Percentiles rank a stretch among this genome's conserved stretches.
Evolutionary conservation across 108 stramenopile genomes (phyloP).

Genomic region (Craspedostauros australis): DNA sequence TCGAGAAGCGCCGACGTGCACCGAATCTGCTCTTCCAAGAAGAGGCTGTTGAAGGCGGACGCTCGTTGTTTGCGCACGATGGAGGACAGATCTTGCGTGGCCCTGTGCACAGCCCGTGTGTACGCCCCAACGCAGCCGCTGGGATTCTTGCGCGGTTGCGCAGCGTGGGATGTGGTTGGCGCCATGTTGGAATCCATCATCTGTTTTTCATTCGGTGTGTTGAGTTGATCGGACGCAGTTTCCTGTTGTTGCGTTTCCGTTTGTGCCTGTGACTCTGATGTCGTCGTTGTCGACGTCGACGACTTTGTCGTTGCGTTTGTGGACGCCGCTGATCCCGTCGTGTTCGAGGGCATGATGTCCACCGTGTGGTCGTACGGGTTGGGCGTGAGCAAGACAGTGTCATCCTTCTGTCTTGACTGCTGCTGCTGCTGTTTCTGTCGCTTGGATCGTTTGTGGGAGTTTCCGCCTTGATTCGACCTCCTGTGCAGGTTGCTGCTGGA

Average conservation of each 20-base stretch:
- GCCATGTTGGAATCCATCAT: slow-evolving; percentile 8
- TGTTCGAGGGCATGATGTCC: no score
- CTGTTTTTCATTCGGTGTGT: slow-evolving; percentile 19
- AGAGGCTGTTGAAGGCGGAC: slow-evolving; percentile 33
- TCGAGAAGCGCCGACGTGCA: slow-evolving; percentile 47
- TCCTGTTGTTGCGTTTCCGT: neutral
- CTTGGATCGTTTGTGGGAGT: no score
- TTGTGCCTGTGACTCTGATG: neutral
- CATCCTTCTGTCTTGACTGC: no score
- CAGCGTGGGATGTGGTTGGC: no score
- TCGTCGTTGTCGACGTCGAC: neutral
- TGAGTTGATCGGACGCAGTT: neutral
- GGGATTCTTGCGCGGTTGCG: slow-evolving; percentile 39
- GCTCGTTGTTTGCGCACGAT: slow-evolving; percentile 40
- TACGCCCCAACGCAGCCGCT: slow-evolving; percentile 78
- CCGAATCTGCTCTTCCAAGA: slow-evolving; percentile 38
- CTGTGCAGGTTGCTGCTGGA: no score
- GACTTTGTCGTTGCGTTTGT: no score
- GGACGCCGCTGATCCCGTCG: no score
- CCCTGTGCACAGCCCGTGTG: slow-evolving; percentile 37
- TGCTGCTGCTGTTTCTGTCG: no score
- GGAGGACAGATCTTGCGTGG: slow-evolving; percentile 27
- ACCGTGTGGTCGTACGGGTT: no score
- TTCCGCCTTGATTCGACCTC: no score
- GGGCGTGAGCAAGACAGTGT: no score